Percentiles rank a stretch among this genome's conserved stretches.
These are phyloP conservation scores for Aspergillus ustus DNA, from an alignment of 2,329 filamentous ascomycete species.

Conservation along the genomic window DNA sequence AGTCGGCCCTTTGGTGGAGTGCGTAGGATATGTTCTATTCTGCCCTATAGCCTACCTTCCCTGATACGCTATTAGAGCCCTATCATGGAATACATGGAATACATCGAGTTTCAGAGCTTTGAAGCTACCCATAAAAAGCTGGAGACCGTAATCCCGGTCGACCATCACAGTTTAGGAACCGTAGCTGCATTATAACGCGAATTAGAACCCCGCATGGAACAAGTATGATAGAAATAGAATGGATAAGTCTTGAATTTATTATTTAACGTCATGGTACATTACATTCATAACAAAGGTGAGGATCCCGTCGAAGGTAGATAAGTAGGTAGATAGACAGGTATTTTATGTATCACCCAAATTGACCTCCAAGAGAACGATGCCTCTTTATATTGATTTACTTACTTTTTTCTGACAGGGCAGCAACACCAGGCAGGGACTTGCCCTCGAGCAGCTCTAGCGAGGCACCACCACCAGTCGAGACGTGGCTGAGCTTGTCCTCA, in stretches of 20 bases:
- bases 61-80: neutral
- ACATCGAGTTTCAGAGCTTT: neutral
- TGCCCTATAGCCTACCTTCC: too few species aligned
- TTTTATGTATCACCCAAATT: neutral
- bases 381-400: slow-evolving; percentile 53
- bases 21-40: neutral
- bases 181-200: slow-evolving; percentile 29
- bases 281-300: slow-evolving; percentile 28
- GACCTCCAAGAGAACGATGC: neutral
- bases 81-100: neutral
- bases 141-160: neutral
- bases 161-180: slow-evolving; percentile 34
- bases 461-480: slow-evolving; percentile 94
- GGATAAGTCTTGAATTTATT: slow-evolving; percentile 24
- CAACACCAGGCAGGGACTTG: slow-evolving; percentile 94
- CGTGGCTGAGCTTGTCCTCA: slow-evolving; percentile 97
- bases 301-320: neutral
- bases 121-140: neutral
- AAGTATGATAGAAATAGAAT: neutral
- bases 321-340: neutral
- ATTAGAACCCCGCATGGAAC: slow-evolving; percentile 28
- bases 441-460: slow-evolving; percentile 96
- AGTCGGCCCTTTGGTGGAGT: neutral
- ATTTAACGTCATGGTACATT: slow-evolving; percentile 42
- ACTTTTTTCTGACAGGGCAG: slow-evolving; percentile 73